Percentiles rank a stretch among this genome's conserved stretches.
phyloP scores from a whole-genome alignment of 495 filamentous ascomycete genomes.

The Lasiosphaeriaceae sp. region DNA sequence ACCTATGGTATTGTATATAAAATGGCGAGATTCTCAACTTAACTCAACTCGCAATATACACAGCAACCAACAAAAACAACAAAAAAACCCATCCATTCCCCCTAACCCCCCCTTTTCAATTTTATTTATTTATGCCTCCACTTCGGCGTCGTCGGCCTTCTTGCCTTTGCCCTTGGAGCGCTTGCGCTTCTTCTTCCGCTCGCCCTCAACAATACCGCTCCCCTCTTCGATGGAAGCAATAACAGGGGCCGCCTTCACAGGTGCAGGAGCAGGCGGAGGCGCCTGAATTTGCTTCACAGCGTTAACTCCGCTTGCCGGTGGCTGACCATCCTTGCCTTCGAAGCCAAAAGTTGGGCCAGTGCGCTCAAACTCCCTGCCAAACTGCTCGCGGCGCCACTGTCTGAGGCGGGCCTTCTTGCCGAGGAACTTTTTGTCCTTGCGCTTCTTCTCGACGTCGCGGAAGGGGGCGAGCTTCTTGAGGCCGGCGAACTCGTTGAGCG shows the following conservation, averaged over 20 bases:
- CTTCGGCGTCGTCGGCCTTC: slow-evolving; percentile 19
- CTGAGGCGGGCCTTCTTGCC: slow-evolving; percentile 87
- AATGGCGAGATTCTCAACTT: too few relatives aligned
- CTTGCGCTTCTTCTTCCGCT: slow-evolving; percentile 51
- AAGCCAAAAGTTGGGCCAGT: slow-evolving; percentile 47
- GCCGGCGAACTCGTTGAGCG: slow-evolving; percentile 86
- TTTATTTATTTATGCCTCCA: not conserved
- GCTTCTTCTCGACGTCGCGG: slow-evolving; percentile 82
- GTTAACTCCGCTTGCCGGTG: slow-evolving; percentile 16
- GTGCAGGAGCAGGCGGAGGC: not conserved
- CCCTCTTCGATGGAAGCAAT: not conserved
- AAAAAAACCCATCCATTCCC: not conserved
- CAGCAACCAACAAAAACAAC: not conserved
- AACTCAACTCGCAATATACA: too few relatives aligned
- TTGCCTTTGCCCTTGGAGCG: slow-evolving; percentile 36
- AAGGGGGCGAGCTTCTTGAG: slow-evolving; percentile 93
- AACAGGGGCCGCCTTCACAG: not conserved
- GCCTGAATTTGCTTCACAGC: slow-evolving; percentile 3
- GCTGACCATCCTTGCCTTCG: slow-evolving; percentile 20
- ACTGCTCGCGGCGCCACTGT: slow-evolving; percentile 90
- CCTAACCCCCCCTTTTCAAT: not conserved
- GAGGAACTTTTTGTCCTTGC: slow-evolving; percentile 76
- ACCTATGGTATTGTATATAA: too few relatives aligned
- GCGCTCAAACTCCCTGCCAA: slow-evolving; percentile 61
- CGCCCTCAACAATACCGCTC: slow-evolving; percentile 26